A percentile compares a stretch with the other conserved stretches of the same genome.
phyloP scores from a whole-genome alignment of 169 alveolate genomes.

The Eimeria falciformis region DNA sequence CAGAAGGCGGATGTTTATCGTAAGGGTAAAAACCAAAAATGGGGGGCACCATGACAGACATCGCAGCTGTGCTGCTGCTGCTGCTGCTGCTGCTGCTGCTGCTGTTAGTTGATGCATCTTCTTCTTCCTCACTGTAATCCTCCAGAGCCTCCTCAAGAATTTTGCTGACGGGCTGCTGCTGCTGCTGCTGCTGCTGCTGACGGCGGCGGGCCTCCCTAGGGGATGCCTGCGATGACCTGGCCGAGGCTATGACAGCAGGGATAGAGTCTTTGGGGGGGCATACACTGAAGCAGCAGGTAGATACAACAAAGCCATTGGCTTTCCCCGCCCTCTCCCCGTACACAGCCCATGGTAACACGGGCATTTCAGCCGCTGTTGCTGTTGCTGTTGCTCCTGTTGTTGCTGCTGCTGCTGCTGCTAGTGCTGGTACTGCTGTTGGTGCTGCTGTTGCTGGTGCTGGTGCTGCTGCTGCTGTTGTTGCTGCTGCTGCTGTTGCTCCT shows the following conservation, averaged over 20 bases:
- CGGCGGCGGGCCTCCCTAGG: constrained; percentile 11
- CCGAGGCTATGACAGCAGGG: neutral
- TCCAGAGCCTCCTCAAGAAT: constrained; percentile 50
- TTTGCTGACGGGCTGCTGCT: constrained; percentile 45
- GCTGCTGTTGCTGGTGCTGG: too few relatives aligned
- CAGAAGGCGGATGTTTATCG: constrained; percentile 34
- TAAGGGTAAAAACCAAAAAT: constrained; percentile 42
- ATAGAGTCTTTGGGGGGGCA: neutral
- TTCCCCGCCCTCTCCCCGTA: constrained; percentile 31
- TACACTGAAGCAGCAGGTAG: constrained; percentile 31
- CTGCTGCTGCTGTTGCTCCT: neutral
- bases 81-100: constrained; percentile 31
- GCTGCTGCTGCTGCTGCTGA: constrained; percentile 61
- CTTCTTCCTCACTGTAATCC: constrained; percentile 39
- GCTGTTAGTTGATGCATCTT: neutral
- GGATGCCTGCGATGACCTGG: neutral
- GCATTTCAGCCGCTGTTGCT: constrained; percentile 55
- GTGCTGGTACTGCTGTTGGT: too few relatives aligned
- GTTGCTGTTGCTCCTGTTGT: neutral
- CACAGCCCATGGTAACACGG: constrained; percentile 15
- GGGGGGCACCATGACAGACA: constrained; percentile 47
- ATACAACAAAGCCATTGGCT: neutral
- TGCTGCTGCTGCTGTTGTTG: neutral
- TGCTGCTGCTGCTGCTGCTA: constrained; percentile 7
- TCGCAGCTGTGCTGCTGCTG: constrained; percentile 14